Base-by-base conservation (phyloP, 1,139 yeast genomes). In the Candida labiduridarum region DNA sequence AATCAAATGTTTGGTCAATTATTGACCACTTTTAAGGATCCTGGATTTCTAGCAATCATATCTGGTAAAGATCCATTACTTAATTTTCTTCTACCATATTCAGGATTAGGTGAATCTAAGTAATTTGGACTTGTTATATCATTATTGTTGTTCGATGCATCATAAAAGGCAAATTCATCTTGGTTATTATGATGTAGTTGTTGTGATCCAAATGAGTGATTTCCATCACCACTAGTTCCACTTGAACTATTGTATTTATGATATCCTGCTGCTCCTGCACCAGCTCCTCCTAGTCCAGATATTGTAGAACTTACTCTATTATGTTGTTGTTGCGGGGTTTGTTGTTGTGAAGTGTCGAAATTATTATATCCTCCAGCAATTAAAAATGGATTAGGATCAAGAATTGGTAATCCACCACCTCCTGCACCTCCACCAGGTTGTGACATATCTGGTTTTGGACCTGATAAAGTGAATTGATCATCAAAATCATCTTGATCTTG, bases 61-160 rank as follows among this genome's bases (percentile, higher is more conserved):
- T 85, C 90, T 0, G 90, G 91, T 55, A 85, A 69, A n/a, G 88
- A 83, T 8, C 88, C 87, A 56, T 85, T 82, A 63, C 89, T 84
- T 56, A 85, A 78, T 54, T 88, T 72, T 59, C 79, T 74, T 68
- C 70, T 77, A 56, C 82, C 72, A 59, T 67, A 65, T 57, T 73
- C 79, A 61, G 58, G 59, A 41, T 52, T 48, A 22, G 52, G 56
- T 34, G 53, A 41, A n/a, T 45, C 50, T 12, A 51, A 45, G 35
- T 7, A 36, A 27, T 11, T 25, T n/a, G 42, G 47, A 34, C 45
- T 48, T 8, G 31, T 25, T 3, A 49, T 49, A 35, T 45, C 42
- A 22, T 45, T 49, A 31, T 45, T 33, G 29, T 43, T 35, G 18
- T 40, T 44, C n/a, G 27, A 30, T 3, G 36, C 16, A 35, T 47